Evolutionary conservation across 2,329 filamentous ascomycete species (phyloP).

Genomic region (Paraphoma chrysanthemicola): DNA sequence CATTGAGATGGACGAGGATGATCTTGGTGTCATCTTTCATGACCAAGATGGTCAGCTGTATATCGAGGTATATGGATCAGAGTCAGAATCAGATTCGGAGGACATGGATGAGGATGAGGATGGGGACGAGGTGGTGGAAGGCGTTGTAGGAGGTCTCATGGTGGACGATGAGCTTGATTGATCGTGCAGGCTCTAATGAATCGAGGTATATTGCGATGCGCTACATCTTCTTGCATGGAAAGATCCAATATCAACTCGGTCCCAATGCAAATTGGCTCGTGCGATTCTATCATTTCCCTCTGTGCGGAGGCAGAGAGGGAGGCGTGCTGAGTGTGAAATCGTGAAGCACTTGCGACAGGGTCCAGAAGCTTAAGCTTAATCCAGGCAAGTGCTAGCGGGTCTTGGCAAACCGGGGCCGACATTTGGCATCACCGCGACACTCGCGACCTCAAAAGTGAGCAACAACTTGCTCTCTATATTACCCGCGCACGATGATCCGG

Average conservation of each 20-base stretch:
- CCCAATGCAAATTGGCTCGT: too few species aligned
- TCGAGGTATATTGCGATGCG: too few species aligned
- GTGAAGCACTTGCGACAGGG: too few species aligned
- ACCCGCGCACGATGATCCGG: constrained; percentile 13
- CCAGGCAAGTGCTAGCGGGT: background rate
- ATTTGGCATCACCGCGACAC: constrained; percentile 8
- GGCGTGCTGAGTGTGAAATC: too few species aligned
- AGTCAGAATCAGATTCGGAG: background rate
- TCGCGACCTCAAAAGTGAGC: constrained; percentile 1
- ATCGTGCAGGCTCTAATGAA: background rate
- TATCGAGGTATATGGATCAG: background rate
- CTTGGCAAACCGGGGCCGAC: background rate
- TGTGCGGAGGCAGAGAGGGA: too few species aligned
- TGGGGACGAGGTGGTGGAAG: constrained; percentile 60
- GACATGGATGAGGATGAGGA: constrained; percentile 37
- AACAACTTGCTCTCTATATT: constrained; percentile 8
- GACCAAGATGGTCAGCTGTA: constrained; percentile 7
- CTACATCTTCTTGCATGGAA: too few species aligned
- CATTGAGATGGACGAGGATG: constrained; percentile 17
- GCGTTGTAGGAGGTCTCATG: background rate
- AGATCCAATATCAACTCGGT: too few species aligned
- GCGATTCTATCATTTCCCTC: too few species aligned
- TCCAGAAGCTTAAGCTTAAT: too few species aligned
- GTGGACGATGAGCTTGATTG: background rate
- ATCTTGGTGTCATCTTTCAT: constrained; percentile 6